These are phyloP conservation scores for Colletotrichum tabaci DNA, from an alignment of 2,329 filamentous ascomycete genomes.

Conservation along the genomic window DNA sequence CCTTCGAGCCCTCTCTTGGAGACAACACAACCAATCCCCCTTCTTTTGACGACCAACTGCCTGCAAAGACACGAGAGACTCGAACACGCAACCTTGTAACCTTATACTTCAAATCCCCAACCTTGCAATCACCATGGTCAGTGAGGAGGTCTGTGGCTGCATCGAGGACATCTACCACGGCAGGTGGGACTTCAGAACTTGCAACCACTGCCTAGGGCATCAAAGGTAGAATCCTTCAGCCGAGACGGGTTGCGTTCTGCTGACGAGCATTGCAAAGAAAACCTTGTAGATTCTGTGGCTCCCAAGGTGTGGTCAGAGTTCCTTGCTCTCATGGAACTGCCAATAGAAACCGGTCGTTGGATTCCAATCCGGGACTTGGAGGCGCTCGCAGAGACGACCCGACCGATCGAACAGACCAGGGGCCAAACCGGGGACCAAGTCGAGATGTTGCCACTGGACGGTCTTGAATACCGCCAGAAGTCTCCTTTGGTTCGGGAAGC, in stretches of 20 bases:
- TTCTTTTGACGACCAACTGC: not conserved
- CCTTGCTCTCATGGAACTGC: constrained; percentile 31
- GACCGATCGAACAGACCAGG: constrained; percentile 15
- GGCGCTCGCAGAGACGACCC: constrained; percentile 19
- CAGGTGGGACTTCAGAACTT: constrained; percentile 40
- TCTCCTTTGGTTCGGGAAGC: not conserved
- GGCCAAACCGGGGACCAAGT: constrained; percentile 10
- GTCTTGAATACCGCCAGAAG: not conserved
- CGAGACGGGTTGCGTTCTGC: not conserved
- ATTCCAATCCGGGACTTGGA: constrained; percentile 8
- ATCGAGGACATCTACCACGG: constrained; percentile 38
- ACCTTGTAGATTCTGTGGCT: constrained; percentile 29
- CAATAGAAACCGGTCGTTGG: constrained; percentile 12
- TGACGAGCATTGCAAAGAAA: constrained; percentile 12
- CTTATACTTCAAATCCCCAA: too few species aligned
- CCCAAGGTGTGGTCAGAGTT: constrained; percentile 35
- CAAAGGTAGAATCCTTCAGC: constrained; percentile 3
- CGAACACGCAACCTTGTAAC: not conserved
- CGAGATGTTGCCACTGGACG: constrained; percentile 27
- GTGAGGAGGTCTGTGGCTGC: constrained; percentile 44
- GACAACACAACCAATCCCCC: not conserved
- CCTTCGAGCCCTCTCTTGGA: not conserved
- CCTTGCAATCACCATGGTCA: constrained; percentile 14
- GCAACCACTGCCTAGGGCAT: constrained; percentile 32
- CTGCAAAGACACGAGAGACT: not conserved